Conservation (phyloP, 352 stramenopile genomes). For the Globisporangium nagaii region DNA sequence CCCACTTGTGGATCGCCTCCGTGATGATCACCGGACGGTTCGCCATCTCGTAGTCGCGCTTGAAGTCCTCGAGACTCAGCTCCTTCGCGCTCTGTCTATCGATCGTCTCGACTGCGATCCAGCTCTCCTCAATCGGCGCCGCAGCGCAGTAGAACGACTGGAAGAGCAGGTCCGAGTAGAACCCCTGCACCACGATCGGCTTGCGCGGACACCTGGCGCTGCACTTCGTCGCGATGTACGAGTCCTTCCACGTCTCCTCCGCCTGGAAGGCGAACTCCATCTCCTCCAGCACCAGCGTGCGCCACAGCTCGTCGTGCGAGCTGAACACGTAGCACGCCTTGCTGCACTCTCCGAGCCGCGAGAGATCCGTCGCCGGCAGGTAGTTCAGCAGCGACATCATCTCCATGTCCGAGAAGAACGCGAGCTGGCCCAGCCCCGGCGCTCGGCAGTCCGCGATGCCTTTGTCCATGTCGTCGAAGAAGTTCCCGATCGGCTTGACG, state of each 20-base stretch:
- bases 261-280: slow-evolving; percentile 57
- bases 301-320: slow-evolving; percentile 81
- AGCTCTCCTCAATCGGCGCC: slow-evolving; percentile 52
- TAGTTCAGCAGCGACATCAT: slow-evolving; percentile 64
- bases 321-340: slow-evolving; percentile 65
- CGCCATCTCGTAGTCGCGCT: slow-evolving; percentile 55
- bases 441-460: slow-evolving; percentile 60
- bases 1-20: slow-evolving; percentile 60
- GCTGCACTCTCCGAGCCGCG: slow-evolving; percentile 35
- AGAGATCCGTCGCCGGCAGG: slow-evolving; percentile 45
- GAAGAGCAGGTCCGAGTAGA: slow-evolving; percentile 88
- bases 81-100: slow-evolving; percentile 44
- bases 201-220: slow-evolving; percentile 2
- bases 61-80: slow-evolving; percentile 57
- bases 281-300: slow-evolving; percentile 67
- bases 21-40: slow-evolving; percentile 83
- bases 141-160: slow-evolving; percentile 80
- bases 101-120: slow-evolving; percentile 71
- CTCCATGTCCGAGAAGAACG: slow-evolving; percentile 50
- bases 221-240: slow-evolving; percentile 60
- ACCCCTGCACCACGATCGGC: slow-evolving; percentile 46
- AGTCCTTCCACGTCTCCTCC: slow-evolving; percentile 56
- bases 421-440: slow-evolving; percentile 46
- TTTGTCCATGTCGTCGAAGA: slow-evolving; percentile 54
- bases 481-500: slow-evolving; percentile 82